Conservation (phyloP, 1,284 basidiomycete species). For the Sanghuangporus sanghuang region DNA sequence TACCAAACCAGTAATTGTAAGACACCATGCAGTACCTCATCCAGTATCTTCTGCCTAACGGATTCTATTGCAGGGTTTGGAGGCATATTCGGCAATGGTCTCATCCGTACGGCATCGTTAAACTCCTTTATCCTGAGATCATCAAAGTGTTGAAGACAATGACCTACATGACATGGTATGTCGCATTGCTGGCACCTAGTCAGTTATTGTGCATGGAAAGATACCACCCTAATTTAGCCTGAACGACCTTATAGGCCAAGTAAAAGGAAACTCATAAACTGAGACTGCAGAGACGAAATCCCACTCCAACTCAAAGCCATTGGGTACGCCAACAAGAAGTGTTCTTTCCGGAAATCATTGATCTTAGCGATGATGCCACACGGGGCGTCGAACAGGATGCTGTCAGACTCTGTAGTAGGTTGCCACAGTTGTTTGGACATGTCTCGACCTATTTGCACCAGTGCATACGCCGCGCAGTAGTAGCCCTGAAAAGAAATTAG, state of each 20-base stretch:
- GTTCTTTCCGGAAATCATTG: slow-evolving; percentile 70
- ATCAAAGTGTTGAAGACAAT: too few relatives aligned
- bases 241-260: background rate
- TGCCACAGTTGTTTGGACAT: slow-evolving; percentile 78
- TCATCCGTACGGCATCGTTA: too few relatives aligned
- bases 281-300: slow-evolving; percentile 82
- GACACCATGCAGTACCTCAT: slow-evolving; percentile 81
- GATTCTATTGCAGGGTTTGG: slow-evolving; percentile 41
- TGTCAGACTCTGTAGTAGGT: slow-evolving; percentile 67
- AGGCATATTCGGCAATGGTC: slow-evolving; percentile 32
- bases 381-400: slow-evolving; percentile 66
- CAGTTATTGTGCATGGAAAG: background rate
- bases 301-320: slow-evolving; percentile 79
- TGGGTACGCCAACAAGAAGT: slow-evolving; percentile 81
- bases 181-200: slow-evolving; percentile 64
- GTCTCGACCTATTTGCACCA: slow-evolving; percentile 71
- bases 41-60: slow-evolving; percentile 61
- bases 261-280: slow-evolving; percentile 39
- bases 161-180: too few relatives aligned
- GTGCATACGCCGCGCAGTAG: slow-evolving; percentile 71
- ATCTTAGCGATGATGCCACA: slow-evolving; percentile 55
- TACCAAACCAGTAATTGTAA: slow-evolving; percentile 82
- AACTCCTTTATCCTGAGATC: too few relatives aligned
- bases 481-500: slow-evolving; percentile 49
- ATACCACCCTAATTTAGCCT: background rate